A percentile compares a stretch with the other conserved stretches of the same genome.
Evolutionary conservation across 2,329 filamentous ascomycete species (phyloP).

Genomic region (Epichloe sp.): DNA sequence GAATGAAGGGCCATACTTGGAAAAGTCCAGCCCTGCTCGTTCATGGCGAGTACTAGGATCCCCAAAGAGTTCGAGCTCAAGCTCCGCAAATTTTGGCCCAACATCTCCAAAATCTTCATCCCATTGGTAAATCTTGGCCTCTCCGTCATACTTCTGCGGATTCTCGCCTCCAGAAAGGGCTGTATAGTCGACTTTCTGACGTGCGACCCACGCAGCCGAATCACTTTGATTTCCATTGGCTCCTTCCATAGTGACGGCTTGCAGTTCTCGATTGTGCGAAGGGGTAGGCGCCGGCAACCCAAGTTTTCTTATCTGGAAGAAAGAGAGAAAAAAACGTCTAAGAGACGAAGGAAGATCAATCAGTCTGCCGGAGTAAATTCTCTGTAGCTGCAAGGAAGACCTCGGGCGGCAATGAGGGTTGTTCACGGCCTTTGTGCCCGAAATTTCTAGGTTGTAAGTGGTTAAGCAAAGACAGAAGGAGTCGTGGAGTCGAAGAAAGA

Average conservation of each 20-base stretch:
- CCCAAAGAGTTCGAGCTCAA: slow-evolving; percentile 69
- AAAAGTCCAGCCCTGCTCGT: slow-evolving; percentile 47
- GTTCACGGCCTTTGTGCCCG: no score
- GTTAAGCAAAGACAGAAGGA: no score
- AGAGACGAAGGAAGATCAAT: background rate
- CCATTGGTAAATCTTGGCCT: slow-evolving; percentile 68
- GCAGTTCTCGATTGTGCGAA: no score
- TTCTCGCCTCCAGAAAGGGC: slow-evolving; percentile 9
- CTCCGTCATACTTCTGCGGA: slow-evolving; percentile 31
- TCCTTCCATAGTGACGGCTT: background rate
- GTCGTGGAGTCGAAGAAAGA: no score
- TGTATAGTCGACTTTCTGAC: slow-evolving; percentile 35
- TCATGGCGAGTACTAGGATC: slow-evolving; percentile 33
- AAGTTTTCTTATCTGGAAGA: background rate
- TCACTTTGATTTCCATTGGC: background rate
- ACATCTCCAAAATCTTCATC: slow-evolving; percentile 76
- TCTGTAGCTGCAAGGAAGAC: no score
- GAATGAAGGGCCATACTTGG: slow-evolving; percentile 33
- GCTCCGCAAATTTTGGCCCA: slow-evolving; percentile 52
- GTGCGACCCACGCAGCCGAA: slow-evolving; percentile 28
- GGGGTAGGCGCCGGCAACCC: no score
- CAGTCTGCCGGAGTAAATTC: no score
- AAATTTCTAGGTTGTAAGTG: no score
- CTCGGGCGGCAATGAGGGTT: no score
- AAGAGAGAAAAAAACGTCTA: background rate